Base-by-base conservation (phyloP, 208 protist species). In the Leishmania mexicana region DNA sequence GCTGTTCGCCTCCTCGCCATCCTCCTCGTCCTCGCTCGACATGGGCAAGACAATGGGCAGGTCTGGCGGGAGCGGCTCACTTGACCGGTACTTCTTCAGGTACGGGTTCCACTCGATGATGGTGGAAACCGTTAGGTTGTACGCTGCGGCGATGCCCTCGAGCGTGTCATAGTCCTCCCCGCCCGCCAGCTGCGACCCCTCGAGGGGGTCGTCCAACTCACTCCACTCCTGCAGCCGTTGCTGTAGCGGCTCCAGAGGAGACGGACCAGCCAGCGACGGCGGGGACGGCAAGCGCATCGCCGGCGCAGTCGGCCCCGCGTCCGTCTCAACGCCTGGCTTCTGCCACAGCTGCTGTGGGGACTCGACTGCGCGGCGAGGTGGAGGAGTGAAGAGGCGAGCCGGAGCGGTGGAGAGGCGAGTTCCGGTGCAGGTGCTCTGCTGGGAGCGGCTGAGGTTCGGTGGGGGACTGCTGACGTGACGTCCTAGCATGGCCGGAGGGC, bases 81-180 rank as follows among this genome's bases (percentile, higher is more conserved):
- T 84, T 6, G 84, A 54, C 11, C 42, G 73, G 83, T 95, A 96
- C 49, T 71, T 81, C 73, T 77, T 81, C 62, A 96, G 75, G 71
- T 91, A 94, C 31, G 90, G 90, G 71, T 96, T 96, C 85, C 88
- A 95, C 74, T 85, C 58, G 28, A 95, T n/a, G 19, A 96, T 79
- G 6, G 85, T 76, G 28, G 87, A 81, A 24, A 94, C 84, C 7
- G 83, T 76, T 31, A 94, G 75, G 19, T 83, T 79, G 85, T 95
- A 94, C 38, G 88, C 74, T 4, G 79, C 67, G 8, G 90, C 84
- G 67, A 96, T 96, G 31, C 89, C 86, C 47, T 79, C 83, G 40
- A 96, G 80, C 10, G 93, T 96, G 70, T 96, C 93, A 77, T 86
- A 95, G n/a, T 92, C 90, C 5, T 85, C 88, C 40, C 65, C 84